Evolutionary conservation across 768 basidiomycete genomes (phyloP).

Genomic region (Ramaria sp.): DNA sequence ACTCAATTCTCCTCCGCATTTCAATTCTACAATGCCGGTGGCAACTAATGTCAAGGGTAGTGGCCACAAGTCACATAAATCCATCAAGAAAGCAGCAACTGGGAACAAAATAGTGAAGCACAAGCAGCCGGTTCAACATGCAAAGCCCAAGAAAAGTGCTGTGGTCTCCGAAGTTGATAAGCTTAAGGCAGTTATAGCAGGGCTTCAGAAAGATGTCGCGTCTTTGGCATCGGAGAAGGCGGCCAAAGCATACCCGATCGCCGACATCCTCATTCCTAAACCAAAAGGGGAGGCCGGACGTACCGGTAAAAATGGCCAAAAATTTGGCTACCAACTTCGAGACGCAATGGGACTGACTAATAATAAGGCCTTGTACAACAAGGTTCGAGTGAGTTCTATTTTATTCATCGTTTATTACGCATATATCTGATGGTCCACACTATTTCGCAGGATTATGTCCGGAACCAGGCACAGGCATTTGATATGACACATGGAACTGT

Average conservation of each 20-base stretch:
- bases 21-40: too few species aligned
- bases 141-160: too few species aligned
- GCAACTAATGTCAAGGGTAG: too few species aligned
- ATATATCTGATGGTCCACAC: not conserved
- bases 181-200: not conserved
- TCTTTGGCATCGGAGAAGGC: not conserved
- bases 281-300: not conserved
- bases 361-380: not conserved
- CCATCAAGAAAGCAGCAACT: too few species aligned
- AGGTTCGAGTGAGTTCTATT: not conserved
- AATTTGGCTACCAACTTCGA: not conserved
- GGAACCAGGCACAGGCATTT: not conserved
- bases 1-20: too few species aligned
- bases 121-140: too few species aligned
- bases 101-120: too few species aligned
- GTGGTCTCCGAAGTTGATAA: too few species aligned
- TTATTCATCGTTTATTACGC: not conserved
- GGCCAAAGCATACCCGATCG: not conserved
- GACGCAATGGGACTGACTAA: not conserved
- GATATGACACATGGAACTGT: not conserved
- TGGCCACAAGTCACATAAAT: too few species aligned
- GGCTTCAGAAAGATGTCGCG: not conserved
- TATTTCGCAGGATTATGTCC: not conserved
- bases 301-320: not conserved
- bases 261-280: not conserved